Percentiles rank a stretch among this genome's conserved stretches.
Conservation (phyloP, 352 stramenopile species). For the Pythium coloratum region DNA sequence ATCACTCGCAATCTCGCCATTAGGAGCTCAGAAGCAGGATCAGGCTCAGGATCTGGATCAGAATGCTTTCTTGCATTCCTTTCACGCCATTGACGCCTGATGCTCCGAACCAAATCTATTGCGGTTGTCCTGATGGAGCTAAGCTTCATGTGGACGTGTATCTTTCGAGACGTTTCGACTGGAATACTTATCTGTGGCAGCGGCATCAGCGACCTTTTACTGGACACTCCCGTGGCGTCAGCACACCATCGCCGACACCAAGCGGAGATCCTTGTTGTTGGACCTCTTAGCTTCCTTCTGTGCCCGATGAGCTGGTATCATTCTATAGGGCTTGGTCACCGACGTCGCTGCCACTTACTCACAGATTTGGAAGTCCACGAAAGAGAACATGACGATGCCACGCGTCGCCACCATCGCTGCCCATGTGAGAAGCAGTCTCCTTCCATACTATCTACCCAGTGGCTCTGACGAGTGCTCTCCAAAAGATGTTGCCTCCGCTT, state of each 20-base stretch:
- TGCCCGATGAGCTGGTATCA: too few relatives aligned
- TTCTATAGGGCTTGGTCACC: too few relatives aligned
- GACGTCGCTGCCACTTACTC: too few relatives aligned
- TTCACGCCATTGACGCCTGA: background rate
- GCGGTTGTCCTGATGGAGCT: background rate
- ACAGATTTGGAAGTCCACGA: background rate
- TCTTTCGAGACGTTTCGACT: too few relatives aligned
- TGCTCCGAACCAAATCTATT: background rate
- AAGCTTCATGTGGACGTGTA: too few relatives aligned
- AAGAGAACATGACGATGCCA: background rate
- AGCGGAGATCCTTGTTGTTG: too few relatives aligned
- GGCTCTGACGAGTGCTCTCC: background rate
- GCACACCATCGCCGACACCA: background rate
- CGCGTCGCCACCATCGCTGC: background rate
- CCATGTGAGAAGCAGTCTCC: background rate
- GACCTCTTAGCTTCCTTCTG: too few relatives aligned
- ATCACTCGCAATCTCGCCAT: conserved; percentile 10
- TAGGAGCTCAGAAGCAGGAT: background rate
- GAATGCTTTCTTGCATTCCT: background rate
- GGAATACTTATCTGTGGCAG: background rate
- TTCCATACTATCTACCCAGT: too few relatives aligned
- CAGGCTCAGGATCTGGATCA: background rate
- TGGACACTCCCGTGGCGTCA: background rate
- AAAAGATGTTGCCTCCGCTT: background rate
- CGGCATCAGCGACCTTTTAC: background rate